These are phyloP conservation scores for Golubevia sp. DNA, from an alignment of 1,284 basidiomycete genomes.

Conservation along the genomic window DNA sequence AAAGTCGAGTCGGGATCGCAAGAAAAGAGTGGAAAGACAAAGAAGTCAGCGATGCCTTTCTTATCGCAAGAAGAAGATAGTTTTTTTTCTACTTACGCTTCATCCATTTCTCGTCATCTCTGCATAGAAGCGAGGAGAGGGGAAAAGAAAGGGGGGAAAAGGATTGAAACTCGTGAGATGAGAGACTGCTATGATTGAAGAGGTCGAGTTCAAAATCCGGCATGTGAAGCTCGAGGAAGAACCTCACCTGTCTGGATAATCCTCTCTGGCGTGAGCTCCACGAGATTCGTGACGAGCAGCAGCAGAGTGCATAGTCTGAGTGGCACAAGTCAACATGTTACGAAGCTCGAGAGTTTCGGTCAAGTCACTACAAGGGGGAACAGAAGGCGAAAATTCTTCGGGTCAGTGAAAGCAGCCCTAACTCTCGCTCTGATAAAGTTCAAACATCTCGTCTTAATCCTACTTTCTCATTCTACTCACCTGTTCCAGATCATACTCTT, in stretches of 20 bases:
- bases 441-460: too few species aligned
- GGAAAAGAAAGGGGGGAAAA: constrained; percentile 5
- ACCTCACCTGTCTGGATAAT: constrained; percentile 79
- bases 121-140: background rate
- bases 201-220: background rate
- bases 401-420: too few species aligned
- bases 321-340: constrained; percentile 90
- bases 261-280: constrained; percentile 96
- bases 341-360: constrained; percentile 95
- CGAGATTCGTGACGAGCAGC: constrained; percentile 95
- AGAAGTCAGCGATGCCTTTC: background rate
- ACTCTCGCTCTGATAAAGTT: too few species aligned
- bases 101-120: constrained; percentile 90
- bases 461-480: background rate
- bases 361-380: constrained; percentile 71
- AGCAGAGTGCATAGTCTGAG: constrained; percentile 93
- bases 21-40: background rate
- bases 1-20: too few species aligned
- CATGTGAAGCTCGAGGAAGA: background rate
- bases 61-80: constrained; percentile 40
- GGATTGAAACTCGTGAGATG: too few species aligned
- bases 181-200: too few species aligned
- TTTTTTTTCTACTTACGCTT: constrained; percentile 64
- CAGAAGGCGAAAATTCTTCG: background rate
- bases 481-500: constrained; percentile 60